These are phyloP conservation scores for Eucalyptus erythrocorys DNA, from an alignment of 345 rosid genomes.

Conservation along the genomic window DNA sequence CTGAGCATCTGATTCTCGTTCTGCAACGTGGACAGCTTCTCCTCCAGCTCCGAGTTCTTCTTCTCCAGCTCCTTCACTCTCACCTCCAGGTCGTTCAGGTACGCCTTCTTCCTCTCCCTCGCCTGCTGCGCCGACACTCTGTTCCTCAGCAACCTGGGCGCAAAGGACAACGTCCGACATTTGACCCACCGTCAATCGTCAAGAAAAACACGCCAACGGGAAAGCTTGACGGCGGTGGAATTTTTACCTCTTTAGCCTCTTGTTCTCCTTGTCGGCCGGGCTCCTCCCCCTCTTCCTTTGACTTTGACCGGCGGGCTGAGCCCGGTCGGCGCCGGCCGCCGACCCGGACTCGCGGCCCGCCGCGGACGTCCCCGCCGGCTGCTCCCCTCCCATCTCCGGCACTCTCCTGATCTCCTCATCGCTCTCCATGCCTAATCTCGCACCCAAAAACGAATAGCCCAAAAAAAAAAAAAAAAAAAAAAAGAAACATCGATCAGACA, in stretches of 20 bases:
- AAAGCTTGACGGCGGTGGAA: background rate
- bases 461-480: too few species aligned
- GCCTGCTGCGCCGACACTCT: constrained; percentile 99
- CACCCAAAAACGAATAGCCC: background rate
- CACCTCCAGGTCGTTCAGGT: constrained; percentile 66
- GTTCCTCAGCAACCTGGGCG: constrained; percentile 81
- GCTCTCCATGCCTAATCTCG: constrained; percentile 63
- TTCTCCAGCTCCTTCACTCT: constrained; percentile 83
- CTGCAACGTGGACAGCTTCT: constrained; percentile 80
- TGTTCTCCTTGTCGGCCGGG: constrained; percentile 90
- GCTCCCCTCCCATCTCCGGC: constrained; percentile 78
- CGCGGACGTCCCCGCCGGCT: constrained; percentile 31
- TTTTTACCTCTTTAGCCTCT: constrained; percentile 66
- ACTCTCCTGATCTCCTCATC: constrained; percentile 97
- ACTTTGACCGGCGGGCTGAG: constrained; percentile 39
- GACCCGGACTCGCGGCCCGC: constrained; percentile 34
- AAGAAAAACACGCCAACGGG: background rate
- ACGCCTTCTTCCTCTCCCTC: constrained; percentile 94
- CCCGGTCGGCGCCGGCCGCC: constrained; percentile 27
- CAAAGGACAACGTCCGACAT: background rate
- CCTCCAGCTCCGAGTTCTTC: constrained; percentile 89
- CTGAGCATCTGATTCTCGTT: constrained; percentile 99
- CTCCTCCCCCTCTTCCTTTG: constrained; percentile 74
- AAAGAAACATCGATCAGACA: background rate
- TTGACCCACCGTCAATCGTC: too few species aligned